Conservation (phyloP, 2,329 filamentous ascomycete species). For the Trematosphaeria pertusa region DNA sequence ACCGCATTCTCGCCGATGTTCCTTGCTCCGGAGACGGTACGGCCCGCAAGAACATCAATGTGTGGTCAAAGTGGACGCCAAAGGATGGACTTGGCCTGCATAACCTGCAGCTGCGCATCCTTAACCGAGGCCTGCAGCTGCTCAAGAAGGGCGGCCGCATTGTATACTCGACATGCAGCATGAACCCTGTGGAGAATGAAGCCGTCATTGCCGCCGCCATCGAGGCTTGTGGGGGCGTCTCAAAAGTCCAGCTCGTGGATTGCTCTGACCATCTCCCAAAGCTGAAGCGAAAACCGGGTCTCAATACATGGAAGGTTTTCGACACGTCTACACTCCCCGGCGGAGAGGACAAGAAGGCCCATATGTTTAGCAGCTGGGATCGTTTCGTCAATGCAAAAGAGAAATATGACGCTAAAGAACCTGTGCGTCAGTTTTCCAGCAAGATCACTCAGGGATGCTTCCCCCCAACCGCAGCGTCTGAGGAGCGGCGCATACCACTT, state of each 20-base stretch:
- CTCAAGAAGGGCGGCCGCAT: conserved; percentile 93
- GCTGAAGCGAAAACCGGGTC: conserved; percentile 76
- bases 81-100: conserved; percentile 87
- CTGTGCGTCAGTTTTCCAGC: conserved; percentile 61
- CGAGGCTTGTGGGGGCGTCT: conserved; percentile 82
- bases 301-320: conserved; percentile 89
- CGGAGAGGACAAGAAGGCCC: conserved; percentile 71
- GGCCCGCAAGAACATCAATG: conserved; percentile 85
- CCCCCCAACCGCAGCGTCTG: conserved; percentile 64
- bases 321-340: conserved; percentile 37
- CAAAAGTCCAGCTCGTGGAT: conserved; percentile 84
- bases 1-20: conserved; percentile 94
- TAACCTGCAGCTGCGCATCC: conserved; percentile 83
- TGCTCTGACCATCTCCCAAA: conserved; percentile 78
- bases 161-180: conserved; percentile 97
- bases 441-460: conserved; percentile 83
- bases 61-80: conserved; percentile 96
- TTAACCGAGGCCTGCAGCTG: conserved; percentile 92
- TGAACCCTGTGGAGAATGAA: conserved; percentile 98
- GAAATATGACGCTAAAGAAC: conserved; percentile 62
- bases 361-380: conserved; percentile 81
- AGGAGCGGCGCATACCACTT: conserved; percentile 70
- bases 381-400: conserved; percentile 76
- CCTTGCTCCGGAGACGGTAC: conserved; percentile 97
- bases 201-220: conserved; percentile 88